Evolutionary conservation across 1,284 basidiomycete genomes (phyloP).

Genomic region (Tylopilus sp.): DNA sequence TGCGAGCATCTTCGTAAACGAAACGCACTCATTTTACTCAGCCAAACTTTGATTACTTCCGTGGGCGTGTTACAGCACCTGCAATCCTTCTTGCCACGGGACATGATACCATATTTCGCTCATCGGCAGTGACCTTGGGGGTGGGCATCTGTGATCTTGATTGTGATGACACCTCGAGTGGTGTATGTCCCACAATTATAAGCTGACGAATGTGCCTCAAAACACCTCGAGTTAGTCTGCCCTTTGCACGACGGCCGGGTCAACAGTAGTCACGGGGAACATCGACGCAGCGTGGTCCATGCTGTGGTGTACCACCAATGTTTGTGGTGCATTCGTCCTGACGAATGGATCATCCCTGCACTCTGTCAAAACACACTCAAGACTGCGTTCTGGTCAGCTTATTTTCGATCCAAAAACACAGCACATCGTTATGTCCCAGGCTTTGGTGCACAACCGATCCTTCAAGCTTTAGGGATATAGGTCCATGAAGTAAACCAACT

Average conservation of each 20-base stretch:
- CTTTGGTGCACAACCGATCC: constrained; percentile 54
- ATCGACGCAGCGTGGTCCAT: constrained; percentile 66
- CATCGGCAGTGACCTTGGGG: constrained; percentile 10
- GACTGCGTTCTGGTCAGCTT: constrained; percentile 50
- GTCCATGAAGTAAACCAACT: constrained; percentile 61
- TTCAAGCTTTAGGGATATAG: constrained; percentile 62
- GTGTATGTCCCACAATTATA: constrained; percentile 69
- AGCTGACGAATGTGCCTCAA: constrained; percentile 55
- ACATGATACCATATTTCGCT: neutral
- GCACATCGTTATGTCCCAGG: constrained; percentile 52
- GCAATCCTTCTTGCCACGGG: neutral
- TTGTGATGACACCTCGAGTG: constrained; percentile 68
- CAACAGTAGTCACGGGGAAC: constrained; percentile 64
- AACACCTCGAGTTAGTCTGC: constrained; percentile 54
- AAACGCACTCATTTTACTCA: constrained; percentile 36
- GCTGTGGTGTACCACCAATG: constrained; percentile 56
- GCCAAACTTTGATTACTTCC: constrained; percentile 25
- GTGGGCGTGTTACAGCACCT: neutral
- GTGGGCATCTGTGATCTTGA: constrained; percentile 56
- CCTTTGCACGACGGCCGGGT: constrained; percentile 43
- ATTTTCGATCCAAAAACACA: constrained; percentile 65
- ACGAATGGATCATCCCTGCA: constrained; percentile 68
- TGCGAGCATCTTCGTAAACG: constrained; percentile 79
- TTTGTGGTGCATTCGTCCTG: constrained; percentile 69
- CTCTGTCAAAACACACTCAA: constrained; percentile 55